Evolutionary conservation across 768 basidiomycete genomes (phyloP).

Genomic region (Leccinum imitatum): DNA sequence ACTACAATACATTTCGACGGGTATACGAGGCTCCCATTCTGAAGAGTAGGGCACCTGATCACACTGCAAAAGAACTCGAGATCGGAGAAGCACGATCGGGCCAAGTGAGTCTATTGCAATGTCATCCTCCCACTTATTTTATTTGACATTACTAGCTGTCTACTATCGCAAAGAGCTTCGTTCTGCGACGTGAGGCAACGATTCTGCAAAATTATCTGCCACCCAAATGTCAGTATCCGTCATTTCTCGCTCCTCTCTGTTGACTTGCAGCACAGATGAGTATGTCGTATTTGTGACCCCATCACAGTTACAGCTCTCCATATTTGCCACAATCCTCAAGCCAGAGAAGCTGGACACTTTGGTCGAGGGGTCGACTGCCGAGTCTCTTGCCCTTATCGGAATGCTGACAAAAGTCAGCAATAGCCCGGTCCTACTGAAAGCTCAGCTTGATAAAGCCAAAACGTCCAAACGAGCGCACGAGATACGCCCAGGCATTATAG

Average conservation of each 20-base stretch:
- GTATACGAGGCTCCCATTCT: slow-evolving; percentile 89
- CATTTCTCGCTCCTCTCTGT: neutral
- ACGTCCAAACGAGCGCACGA: slow-evolving; percentile 40
- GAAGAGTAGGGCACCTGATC: slow-evolving; percentile 77
- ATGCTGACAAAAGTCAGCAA: slow-evolving; percentile 89
- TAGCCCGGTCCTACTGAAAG: slow-evolving; percentile 83
- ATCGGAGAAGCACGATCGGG: slow-evolving; percentile 73
- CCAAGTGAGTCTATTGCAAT: slow-evolving; percentile 50
- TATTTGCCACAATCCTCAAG: slow-evolving; percentile 75
- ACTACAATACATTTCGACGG: slow-evolving; percentile 71
- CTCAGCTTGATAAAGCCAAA: slow-evolving; percentile 65
- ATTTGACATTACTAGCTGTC: slow-evolving; percentile 49
- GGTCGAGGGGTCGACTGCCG: slow-evolving; percentile 67
- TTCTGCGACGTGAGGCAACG: slow-evolving; percentile 83
- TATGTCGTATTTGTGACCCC: slow-evolving; percentile 97
- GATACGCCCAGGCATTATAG: slow-evolving; percentile 51
- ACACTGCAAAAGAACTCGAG: slow-evolving; percentile 68
- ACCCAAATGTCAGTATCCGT: slow-evolving; percentile 70
- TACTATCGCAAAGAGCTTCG: slow-evolving; percentile 80
- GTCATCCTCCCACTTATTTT: neutral
- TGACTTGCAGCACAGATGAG: slow-evolving; percentile 61
- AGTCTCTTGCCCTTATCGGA: slow-evolving; percentile 77
- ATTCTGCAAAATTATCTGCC: slow-evolving; percentile 84
- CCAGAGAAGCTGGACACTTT: slow-evolving; percentile 69
- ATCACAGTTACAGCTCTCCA: slow-evolving; percentile 74